Evolutionary conservation across 2,329 filamentous ascomycete genomes (phyloP).

Genomic region (Emmonsiellopsis sp.): DNA sequence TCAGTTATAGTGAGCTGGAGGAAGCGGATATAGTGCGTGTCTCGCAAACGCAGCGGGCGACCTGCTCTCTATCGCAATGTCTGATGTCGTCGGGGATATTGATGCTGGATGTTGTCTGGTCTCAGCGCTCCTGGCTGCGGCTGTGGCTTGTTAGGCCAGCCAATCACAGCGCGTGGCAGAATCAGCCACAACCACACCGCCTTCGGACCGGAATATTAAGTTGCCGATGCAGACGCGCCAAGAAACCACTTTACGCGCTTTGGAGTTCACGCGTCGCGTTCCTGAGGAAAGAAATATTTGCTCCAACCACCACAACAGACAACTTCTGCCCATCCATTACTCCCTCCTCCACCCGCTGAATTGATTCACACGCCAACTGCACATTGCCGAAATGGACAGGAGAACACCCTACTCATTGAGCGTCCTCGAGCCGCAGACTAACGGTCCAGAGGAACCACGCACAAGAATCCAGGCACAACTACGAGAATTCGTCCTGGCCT

Average conservation of each 20-base stretch:
- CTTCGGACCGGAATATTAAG: neutral
- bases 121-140: neutral
- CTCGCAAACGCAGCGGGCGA: neutral
- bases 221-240: slow-evolving; percentile 8
- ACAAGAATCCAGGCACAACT: slow-evolving; percentile 69
- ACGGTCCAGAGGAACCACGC: slow-evolving; percentile 59
- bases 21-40: neutral
- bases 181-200: neutral
- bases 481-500: slow-evolving; percentile 85
- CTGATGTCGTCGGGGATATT: neutral
- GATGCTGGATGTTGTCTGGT: neutral
- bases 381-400: slow-evolving; percentile 58
- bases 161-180: neutral
- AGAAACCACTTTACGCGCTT: slow-evolving; percentile 34
- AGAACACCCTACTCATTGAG: slow-evolving; percentile 80
- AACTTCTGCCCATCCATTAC: slow-evolving; percentile 6
- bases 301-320: neutral
- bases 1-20: neutral
- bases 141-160: neutral
- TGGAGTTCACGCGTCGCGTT: slow-evolving; percentile 26
- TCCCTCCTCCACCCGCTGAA: slow-evolving; percentile 11
- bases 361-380: slow-evolving; percentile 12
- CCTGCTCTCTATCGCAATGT: too few species aligned
- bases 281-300: slow-evolving; percentile 3
- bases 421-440: slow-evolving; percentile 61